Evolutionary conservation across 2,329 filamentous ascomycete species (phyloP).

Genomic region (Colletotrichum eremochloae): DNA sequence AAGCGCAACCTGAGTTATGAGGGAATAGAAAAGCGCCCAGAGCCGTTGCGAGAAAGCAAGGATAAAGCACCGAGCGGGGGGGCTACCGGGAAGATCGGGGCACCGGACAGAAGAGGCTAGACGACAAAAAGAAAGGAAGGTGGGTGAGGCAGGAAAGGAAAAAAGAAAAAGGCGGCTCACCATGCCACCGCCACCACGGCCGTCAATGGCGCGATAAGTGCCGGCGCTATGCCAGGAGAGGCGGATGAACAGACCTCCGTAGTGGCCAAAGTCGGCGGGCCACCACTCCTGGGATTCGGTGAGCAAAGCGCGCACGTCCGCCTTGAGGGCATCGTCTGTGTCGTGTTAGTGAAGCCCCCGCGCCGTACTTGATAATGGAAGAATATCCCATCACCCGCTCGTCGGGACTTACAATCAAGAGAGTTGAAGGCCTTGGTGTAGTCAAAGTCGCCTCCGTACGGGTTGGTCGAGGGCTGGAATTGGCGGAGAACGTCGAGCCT

Average conservation of each 20-base stretch:
- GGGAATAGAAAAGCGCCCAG: neutral
- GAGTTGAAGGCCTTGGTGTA: slow-evolving; percentile 80
- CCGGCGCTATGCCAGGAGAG: slow-evolving; percentile 87
- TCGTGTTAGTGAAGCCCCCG: neutral
- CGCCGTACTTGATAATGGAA: too few species aligned
- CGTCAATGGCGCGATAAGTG: slow-evolving; percentile 81
- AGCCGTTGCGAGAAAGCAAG: neutral
- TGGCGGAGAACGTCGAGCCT: slow-evolving; percentile 81
- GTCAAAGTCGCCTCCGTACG: slow-evolving; percentile 75
- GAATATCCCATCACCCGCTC: too few species aligned
- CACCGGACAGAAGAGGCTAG: neutral
- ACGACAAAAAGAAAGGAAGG: neutral
- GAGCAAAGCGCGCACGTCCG: slow-evolving; percentile 78
- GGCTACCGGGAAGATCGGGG: neutral
- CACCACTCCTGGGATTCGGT: slow-evolving; percentile 86
- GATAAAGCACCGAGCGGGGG: too few species aligned
- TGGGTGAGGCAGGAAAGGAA: too few species aligned
- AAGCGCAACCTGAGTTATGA: neutral
- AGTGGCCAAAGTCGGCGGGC: slow-evolving; percentile 86
- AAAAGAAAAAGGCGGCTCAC: slow-evolving; percentile 40
- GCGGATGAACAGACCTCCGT: slow-evolving; percentile 83
- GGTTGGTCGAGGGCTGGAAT: slow-evolving; percentile 73
- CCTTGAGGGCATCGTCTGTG: slow-evolving; percentile 73
- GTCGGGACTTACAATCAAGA: slow-evolving; percentile 65
- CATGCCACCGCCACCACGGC: slow-evolving; percentile 79